Base-by-base conservation (phyloP, 805 yeast genomes). In the Metschnikowia bowlesiae region DNA sequence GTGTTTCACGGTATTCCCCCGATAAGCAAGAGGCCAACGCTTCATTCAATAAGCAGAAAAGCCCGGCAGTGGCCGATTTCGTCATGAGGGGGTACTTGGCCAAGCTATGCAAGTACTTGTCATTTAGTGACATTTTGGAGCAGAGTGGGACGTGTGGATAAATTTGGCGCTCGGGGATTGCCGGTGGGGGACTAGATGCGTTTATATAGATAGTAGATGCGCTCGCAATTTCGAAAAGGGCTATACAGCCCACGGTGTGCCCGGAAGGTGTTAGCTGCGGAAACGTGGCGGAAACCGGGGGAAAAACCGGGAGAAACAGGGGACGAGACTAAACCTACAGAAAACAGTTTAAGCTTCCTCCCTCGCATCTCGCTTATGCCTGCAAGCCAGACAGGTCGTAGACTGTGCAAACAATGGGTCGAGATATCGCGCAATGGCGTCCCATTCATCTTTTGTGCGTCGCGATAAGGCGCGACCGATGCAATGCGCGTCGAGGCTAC, bases 41-140 rank as follows among this genome's bases (percentile, higher is more conserved):
- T 60, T 84, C 89, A 56, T 82, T 83, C 41, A 83, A 66, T 0
- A 80, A 72, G 8, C 79, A 78, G n/a, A 83, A 66, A 0, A 76
- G 59, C 0, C 80, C 84, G 1, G 83, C 75, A 0, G 88, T 83
- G 16, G 78, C 54, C 1, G 83, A 71, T 59, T 84, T 84, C 44
- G 87, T 83, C 43, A 79, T 62, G 10, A 84, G 63, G 0, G 89
- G 89, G 52, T 80, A 70, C 50, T 67, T 70, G 7, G 64, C 58
- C 38, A 83, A 62, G 33, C 68, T 65, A 2, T 57, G 48, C 28
- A 78, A 63, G 54, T 82, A 74, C 49, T 56, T 51, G 9, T 56
- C 52, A 54, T 71, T 73, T 28, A 62, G 18, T 32, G 57, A 47
- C 61, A 57, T 58, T 18, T 28, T 8, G 32, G 8, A 4, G n/a